Base-by-base conservation (phyloP, 371 early-diverging fungal species). In the Neoconidiobolus thromboides region DNA sequence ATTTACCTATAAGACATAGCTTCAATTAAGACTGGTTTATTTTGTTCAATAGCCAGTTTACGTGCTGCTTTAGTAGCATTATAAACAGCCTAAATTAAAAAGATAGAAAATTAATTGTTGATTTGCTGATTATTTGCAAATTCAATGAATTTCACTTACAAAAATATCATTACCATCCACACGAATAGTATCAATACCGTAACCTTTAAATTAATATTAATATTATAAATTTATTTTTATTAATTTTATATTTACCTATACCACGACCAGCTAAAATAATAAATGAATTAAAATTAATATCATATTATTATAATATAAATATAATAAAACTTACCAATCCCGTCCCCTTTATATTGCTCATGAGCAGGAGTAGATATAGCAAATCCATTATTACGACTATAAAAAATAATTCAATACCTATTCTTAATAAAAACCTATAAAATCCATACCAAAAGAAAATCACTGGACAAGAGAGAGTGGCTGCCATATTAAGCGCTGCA, bases 101-200 rank as follows among this genome's bases (percentile, higher is more conserved):
- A 43, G 44, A 26, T 26, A 26, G 26, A 26, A 26, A 26, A 26
- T 26, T 26, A 26, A 12, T n/a, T 40, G 15, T n/a, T 10, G 14
- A 58, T 42, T 44, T 36, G 26, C 26, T 26, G 26, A 50, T 1
- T 42, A 60, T 2, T 49, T 38, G n/a, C n/a, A 53, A 54, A 50
- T 4, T 15, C 3, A 58, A 61, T 56, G 38, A 58, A 44, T 36
- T 6, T 61, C 70, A 71, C 40, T 9, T 57, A 57, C 58, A 84
- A 91, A 85, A 36, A 89, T 82, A 67, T 97, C 98, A 71, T 96
- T 97, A 55, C 98, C 98, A 64, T 97, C 98, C 6, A 96, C 93
- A 36, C 96, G 85, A 60, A 96, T 83, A 0, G 95, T 91, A 72
- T 89, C 86, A 64, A 97, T 92, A n/a, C 96, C 98, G 65, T 97